Evolutionary conservation across 1,139 yeast species (phyloP).

Genomic region (Suhomyces taliae): DNA sequence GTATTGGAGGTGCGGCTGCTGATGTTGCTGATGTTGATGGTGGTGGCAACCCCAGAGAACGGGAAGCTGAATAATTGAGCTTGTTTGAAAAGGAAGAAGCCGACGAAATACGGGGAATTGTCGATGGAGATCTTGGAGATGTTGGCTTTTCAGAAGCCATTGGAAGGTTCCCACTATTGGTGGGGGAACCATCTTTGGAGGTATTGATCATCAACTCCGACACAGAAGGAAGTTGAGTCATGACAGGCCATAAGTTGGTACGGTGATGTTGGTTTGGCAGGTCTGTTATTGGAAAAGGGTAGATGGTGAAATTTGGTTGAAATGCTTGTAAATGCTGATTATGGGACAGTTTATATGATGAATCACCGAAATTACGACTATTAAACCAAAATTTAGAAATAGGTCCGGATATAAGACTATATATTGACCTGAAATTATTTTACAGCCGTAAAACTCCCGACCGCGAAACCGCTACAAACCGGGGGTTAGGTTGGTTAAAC

Average conservation of each 20-base stretch:
- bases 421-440: conserved; percentile 6
- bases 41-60: neutral
- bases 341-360: neutral
- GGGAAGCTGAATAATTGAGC: conserved; percentile 5
- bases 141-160: conserved; percentile 2
- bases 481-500: conserved; percentile 9
- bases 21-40: neutral
- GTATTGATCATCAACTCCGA: conserved; percentile 32
- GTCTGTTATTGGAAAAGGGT: neutral
- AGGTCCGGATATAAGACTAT: conserved; percentile 6
- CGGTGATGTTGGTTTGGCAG: neutral
- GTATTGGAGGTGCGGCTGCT: conserved; percentile 13
- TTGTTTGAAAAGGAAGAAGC: conserved; percentile 6
- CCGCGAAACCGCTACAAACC: conserved; percentile 5
- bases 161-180: neutral
- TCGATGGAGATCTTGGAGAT: conserved; percentile 12
- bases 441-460: conserved; percentile 2
- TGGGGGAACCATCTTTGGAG: conserved; percentile 10
- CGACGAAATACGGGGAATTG: conserved; percentile 9
- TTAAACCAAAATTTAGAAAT: neutral
- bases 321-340: neutral
- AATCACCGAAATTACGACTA: neutral
- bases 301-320: neutral
- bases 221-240: conserved; percentile 41
- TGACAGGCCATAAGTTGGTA: conserved; percentile 10